Evolutionary conservation across 1,284 basidiomycete species (phyloP), one percentile per base, ranked within the genome.

Genomic region (Grifola frondosa): DNA sequence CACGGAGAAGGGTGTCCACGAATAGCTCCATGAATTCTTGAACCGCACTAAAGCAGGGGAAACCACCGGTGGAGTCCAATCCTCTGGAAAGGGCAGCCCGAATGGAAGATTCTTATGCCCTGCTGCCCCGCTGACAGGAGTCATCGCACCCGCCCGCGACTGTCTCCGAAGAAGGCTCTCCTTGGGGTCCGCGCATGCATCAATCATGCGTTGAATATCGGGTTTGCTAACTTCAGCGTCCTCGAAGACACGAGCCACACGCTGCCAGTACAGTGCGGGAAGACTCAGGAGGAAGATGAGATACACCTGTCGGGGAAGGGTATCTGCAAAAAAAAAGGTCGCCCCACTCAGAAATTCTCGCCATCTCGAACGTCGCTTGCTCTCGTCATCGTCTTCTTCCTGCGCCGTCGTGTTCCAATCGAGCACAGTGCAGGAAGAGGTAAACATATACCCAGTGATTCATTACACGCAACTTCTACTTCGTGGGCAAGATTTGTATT

Each of bases 211-310:
- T 48, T 83, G 70, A 3, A 89, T 76, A 58, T 89, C 87, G 3
- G 81, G 83, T 47, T 73, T 72, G 58, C 83, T 85, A 36, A 89
- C 73, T 44, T 88, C 81, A 0, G 85, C 85, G 38, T 87, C 84
- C 53, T 84, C 75, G 49, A 87, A 88, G 13, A 87, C 75, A 37
- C 76, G 71, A 4, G 81, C 74, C 8, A 88, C 84, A 4, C 86
- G 80, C 9, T 80, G 75, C 60, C 86, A 89, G 58, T 89, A 89
- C 51, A 88, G 67, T 1, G 80, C 73, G 1, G 87, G 86, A 8
- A 89, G 71, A 11, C 80, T 74, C n/a, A 88, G 70, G 6, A 88
- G 75, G 24, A 80, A 49, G 54, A 78, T 70, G 28, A 86, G 70
- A 57, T 88, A 88, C 0, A 78, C 29, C 50, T 83, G 72, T 15